Base-by-base conservation (phyloP, 257 asterid species). In the Petunia axillaris region DNA sequence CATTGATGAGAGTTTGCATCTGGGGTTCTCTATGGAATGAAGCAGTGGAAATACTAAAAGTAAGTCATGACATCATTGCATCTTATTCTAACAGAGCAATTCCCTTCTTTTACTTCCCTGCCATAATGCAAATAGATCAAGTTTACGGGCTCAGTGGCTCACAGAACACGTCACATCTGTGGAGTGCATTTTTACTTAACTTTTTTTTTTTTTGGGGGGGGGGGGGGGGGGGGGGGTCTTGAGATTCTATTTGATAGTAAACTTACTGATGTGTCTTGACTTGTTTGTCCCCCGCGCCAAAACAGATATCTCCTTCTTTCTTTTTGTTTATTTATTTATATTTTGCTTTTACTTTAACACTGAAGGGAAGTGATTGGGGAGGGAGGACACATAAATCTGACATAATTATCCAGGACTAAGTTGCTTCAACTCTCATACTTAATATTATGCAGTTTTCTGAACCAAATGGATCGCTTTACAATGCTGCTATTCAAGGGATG, bases 401-500 rank as follows among this genome's bases (percentile, higher is more conserved):
- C 8, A 50, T 71, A 25, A 48, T 25, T 25, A 46, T 70, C 59
- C 59, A 44, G 77, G 59, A 70, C 13, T 35, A 48, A 50, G 59
- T 71, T 57, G 38, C 60, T 50, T 73, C 77, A 25, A 73, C 16
- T 73, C 35, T 46, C 48, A 10, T 2, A 50, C 77, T 73, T 35
- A 11, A 46, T 73, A 16, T 50, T 54, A 38, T 85, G 84, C 86
- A 91, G 94, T 84, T 86, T 86, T 85, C 85, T 67, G 91, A 84
- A 64, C 90, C 96, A 64, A 85, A 92, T 85, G 97, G 94, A 75
- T 90, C 90, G 11, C 87, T 95, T 75, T 95, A 90, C 79, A 95
- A 95, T 89, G 91, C 95, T 78, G 97, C 98, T 64, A 91, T 95
- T 82, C 99, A 95, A 80, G 99, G 99, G 74, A 80, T 91, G 87